These are phyloP conservation scores for Fraxinus floribunda DNA, from an alignment of 305 asterid genomes.

Conservation along the genomic window DNA sequence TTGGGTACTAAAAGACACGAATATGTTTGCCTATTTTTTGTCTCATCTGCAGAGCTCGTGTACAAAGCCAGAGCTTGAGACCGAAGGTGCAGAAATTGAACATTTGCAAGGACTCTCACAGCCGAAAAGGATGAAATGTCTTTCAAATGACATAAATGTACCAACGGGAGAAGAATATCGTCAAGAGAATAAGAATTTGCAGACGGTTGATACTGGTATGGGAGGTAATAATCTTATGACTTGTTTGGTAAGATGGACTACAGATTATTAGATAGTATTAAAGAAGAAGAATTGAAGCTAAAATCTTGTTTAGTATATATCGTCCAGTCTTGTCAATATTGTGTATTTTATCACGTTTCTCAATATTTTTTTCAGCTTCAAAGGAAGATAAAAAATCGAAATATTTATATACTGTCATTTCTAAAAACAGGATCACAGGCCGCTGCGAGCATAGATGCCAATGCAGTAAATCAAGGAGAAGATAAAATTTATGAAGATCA, in stretches of 20 bases:
- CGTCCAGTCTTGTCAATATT: neutral
- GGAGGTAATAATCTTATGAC: slow-evolving; percentile 36
- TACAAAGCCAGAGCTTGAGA: slow-evolving; percentile 64
- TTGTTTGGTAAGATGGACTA: neutral
- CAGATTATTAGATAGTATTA: too few relatives aligned
- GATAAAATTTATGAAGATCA: slow-evolving; percentile 32
- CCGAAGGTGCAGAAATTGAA: slow-evolving; percentile 44
- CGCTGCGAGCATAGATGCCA: slow-evolving; percentile 23
- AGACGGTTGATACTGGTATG: slow-evolving; percentile 28
- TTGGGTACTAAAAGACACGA: neutral
- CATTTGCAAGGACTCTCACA: slow-evolving; percentile 30
- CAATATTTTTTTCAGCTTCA: slow-evolving; percentile 12
- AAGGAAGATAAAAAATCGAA: slow-evolving; percentile 10
- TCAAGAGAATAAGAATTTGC: slow-evolving; percentile 28
- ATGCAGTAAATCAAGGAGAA: slow-evolving; percentile 30
- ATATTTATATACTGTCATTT: neutral
- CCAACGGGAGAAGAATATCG: slow-evolving; percentile 35
- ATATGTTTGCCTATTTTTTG: neutral
- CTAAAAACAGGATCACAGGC: slow-evolving; percentile 32
- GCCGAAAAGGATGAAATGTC: slow-evolving; percentile 32
- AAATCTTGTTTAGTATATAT: neutral
- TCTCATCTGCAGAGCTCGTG: slow-evolving; percentile 68
- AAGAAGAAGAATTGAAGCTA: too few relatives aligned
- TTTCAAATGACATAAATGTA: slow-evolving; percentile 26
- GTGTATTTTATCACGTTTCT: slow-evolving; percentile 5